Evolutionary conservation across 202 grass and related monocot species (phyloP).

Genomic region (Eragrostis tef): DNA sequence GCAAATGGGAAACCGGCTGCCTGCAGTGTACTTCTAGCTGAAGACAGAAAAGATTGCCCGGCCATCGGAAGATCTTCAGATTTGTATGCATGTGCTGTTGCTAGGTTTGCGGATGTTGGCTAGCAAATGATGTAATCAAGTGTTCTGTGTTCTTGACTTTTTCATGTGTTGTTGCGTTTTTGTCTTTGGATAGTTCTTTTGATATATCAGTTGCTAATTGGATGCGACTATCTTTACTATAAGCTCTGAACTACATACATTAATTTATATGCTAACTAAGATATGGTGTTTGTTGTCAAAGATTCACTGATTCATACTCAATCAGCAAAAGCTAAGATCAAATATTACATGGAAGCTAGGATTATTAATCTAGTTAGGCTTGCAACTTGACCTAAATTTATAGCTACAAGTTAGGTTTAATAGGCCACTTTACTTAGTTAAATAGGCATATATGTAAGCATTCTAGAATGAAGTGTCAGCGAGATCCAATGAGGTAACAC

Average conservation of each 20-base stretch:
- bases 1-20: constrained; percentile 39
- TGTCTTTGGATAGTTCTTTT: constrained; percentile 37
- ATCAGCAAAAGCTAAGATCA: constrained; percentile 45
- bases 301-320: constrained; percentile 48
- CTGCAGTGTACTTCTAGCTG: constrained; percentile 31
- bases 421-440: constrained; percentile 37
- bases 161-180: constrained; percentile 17
- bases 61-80: constrained; percentile 43
- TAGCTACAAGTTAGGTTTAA: constrained; percentile 44
- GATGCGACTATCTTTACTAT: constrained; percentile 31
- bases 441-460: constrained; percentile 28
- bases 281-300: constrained; percentile 52
- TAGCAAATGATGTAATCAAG: background rate
- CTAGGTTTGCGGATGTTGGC: constrained; percentile 36
- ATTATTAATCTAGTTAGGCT: constrained; percentile 44
- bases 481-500: constrained; percentile 49
- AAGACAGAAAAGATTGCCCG: constrained; percentile 35
- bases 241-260: constrained; percentile 35
- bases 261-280: constrained; percentile 45
- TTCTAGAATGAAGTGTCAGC: constrained; percentile 35
- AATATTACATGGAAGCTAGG: constrained; percentile 23
- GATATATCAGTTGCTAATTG: constrained; percentile 48
- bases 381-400: constrained; percentile 41
- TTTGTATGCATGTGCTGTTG: constrained; percentile 9
- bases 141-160: background rate